A percentile compares a stretch with the other conserved stretches of the same genome.
These are phyloP conservation scores for Akanthomyces lecanii DNA, from an alignment of 2,329 filamentous ascomycete genomes.

Conservation along the genomic window DNA sequence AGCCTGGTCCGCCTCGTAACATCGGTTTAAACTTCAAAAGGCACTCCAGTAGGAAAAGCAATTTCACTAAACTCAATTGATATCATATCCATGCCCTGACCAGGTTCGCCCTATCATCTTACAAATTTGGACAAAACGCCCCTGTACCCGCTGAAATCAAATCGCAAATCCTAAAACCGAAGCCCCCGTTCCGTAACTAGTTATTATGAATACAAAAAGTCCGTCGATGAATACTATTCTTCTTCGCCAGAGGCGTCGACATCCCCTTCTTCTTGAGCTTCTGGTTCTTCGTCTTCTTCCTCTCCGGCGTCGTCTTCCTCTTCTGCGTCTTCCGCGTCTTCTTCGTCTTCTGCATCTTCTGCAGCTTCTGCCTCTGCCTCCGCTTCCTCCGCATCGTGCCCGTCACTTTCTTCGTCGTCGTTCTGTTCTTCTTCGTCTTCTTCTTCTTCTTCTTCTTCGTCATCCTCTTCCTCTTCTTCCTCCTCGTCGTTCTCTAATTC, in stretches of 20 bases:
- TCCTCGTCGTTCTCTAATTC: not conserved
- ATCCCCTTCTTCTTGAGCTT: conserved; percentile 22
- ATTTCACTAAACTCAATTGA: not conserved
- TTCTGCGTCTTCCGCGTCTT: not conserved
- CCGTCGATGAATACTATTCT: conserved; percentile 21
- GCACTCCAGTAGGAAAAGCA: not conserved
- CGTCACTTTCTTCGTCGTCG: conserved; percentile 1
- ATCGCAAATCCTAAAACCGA: conserved; percentile 7
- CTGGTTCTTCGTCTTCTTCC: not conserved
- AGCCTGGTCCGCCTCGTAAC: not conserved
- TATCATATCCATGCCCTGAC: not conserved
- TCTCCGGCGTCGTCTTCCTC: not conserved
- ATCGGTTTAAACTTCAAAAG: too few species aligned
- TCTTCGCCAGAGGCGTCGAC: conserved; percentile 35
- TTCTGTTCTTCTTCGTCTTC: not conserved
- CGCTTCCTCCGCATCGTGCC: not conserved
- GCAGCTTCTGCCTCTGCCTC: not conserved
- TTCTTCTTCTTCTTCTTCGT: not conserved
- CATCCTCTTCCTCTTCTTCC: conserved; percentile 25
- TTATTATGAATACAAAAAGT: not conserved
- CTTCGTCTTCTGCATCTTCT: not conserved
- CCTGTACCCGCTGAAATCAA: not conserved
- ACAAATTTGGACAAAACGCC: conserved; percentile 10
- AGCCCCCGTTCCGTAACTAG: conserved; percentile 1
- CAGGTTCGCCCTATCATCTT: not conserved